Conservation (phyloP, 805 yeast species). For the Kazachstania bromeliacearum region DNA sequence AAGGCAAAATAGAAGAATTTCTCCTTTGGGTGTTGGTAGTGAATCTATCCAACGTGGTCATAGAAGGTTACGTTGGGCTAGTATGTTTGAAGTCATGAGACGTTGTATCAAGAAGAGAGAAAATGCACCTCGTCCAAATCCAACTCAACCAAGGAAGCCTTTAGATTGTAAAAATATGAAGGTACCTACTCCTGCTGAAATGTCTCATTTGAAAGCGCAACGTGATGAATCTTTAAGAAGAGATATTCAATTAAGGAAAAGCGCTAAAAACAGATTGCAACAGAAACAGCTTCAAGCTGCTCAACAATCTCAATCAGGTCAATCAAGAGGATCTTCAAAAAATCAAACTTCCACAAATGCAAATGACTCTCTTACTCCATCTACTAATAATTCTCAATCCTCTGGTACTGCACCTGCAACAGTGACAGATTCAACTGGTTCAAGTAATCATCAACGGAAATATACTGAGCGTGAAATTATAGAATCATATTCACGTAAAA, state of each 20-base stretch:
- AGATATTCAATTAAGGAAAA: slow-evolving; percentile 31
- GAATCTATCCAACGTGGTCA: slow-evolving; percentile 94
- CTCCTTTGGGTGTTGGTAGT: slow-evolving; percentile 87
- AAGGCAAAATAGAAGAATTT: slow-evolving; percentile 76
- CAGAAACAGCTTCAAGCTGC: slow-evolving; percentile 18
- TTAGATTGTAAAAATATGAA: slow-evolving; percentile 37
- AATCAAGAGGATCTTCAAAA: slow-evolving; percentile 4
- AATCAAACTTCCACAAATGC: slow-evolving; percentile 2
- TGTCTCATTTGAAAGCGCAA: slow-evolving; percentile 73
- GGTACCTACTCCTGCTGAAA: slow-evolving; percentile 75
- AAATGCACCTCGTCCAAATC: slow-evolving; percentile 52
- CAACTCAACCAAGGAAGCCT: slow-evolving; percentile 34
- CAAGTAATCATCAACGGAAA: slow-evolving; percentile 10
- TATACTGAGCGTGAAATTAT: slow-evolving; percentile 24
- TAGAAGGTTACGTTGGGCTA: slow-evolving; percentile 84
- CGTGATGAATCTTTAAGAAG: slow-evolving; percentile 81
- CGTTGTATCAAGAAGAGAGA: slow-evolving; percentile 87
- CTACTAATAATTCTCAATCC: background rate
- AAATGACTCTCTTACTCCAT: too few relatives aligned
- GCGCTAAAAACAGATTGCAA: slow-evolving; percentile 24
- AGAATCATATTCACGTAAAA: slow-evolving; percentile 25
- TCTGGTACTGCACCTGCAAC: background rate
- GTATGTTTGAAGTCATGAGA: slow-evolving; percentile 92
- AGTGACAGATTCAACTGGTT: background rate
- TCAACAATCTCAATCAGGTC: slow-evolving; percentile 3